Base-by-base conservation (phyloP, 208 protist species). In the Trypanosoma avium region DNA sequence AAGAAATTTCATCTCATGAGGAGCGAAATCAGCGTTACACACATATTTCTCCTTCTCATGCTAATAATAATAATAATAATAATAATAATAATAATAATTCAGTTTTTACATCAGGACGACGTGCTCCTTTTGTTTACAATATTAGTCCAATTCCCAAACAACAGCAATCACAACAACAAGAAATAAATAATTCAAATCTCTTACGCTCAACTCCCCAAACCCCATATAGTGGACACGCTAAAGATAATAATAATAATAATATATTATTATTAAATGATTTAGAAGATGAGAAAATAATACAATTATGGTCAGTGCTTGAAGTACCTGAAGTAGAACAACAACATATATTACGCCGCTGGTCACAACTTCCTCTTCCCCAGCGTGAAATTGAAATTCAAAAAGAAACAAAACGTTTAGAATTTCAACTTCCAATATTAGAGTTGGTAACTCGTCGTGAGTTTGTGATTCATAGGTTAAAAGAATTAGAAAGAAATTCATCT, bases 381-480 rank as follows among this genome's bases (percentile, higher is more conserved):
- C 54, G 62, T 47, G 33, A 53, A 27, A 47, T 63, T 62, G 64
- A 60, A 48, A 36, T 78, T 8, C 40, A 55, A 29, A 59, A 43
- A 9, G 88, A 91, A 62, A 67, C 79, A 56, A 63, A 45, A 5
- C 77, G 82, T 6, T 61, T 87, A 6, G 82, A 89, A 45, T 61
- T 71, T 27, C 88, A 88, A 61, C 77, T 92, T 26, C 88, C 88
- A 1, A 52, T 94, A 21, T 65, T 94, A n/a, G 82, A 90, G 61
- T 52, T 80, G 2, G 72, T 92, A n/a, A 84, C 78, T 12, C 72
- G 81, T 30, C 77, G 84, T 43, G 80, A 94, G 63, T 79, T 88
- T 52, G 54, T 94, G 38, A 78, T 72, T 58, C 72, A 81, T 19
- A 22, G 74, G 17, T 45, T 84, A 9, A 32, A 54, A 10, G 78